These are phyloP conservation scores for Zymoseptoria passerinii DNA, from an alignment of 2,329 filamentous ascomycete genomes.

Conservation along the genomic window DNA sequence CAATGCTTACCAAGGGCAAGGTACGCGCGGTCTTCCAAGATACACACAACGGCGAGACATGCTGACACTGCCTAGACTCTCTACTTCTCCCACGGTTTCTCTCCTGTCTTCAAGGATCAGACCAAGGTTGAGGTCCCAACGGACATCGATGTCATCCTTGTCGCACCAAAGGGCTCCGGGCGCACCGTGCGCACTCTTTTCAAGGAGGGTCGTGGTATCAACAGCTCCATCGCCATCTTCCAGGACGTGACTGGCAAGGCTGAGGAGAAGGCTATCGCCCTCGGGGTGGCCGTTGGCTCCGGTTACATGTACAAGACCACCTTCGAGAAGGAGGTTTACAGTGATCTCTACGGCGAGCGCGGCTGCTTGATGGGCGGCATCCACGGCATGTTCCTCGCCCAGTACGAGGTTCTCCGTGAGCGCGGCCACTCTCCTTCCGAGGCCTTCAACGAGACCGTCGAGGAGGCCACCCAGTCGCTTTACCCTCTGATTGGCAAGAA, in stretches of 20 bases:
- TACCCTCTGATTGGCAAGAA: conserved; percentile 96
- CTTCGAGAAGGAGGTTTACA: conserved; percentile 99
- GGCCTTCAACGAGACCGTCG: conserved; percentile 99
- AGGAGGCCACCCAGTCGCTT: conserved; percentile 96
- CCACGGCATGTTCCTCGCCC: conserved; percentile 99
- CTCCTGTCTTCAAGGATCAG: conserved; percentile 97
- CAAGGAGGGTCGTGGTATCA: conserved; percentile 98
- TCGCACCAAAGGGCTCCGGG: conserved; percentile 97
- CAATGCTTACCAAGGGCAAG: conserved; percentile 97
- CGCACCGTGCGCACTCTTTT: conserved; percentile 97
- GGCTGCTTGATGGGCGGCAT: conserved; percentile 99
- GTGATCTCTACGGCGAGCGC: conserved; percentile 98
- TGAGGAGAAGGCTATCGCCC: conserved; percentile 92
- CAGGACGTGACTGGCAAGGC: conserved; percentile 98
- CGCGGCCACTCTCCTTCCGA: conserved; percentile 94
- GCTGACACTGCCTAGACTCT: conserved; percentile 59
- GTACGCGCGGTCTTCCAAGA: conserved; percentile 41
- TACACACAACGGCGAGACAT: neutral
- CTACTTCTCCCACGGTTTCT: conserved; percentile 99
- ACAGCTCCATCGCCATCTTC: conserved; percentile 96
- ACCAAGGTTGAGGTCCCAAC: conserved; percentile 96
- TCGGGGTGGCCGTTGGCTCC: conserved; percentile 92
- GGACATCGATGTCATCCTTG: conserved; percentile 98
- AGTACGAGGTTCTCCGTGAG: conserved; percentile 99
- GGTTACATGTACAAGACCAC: conserved; percentile 99